Percentiles rank a stretch among this genome's conserved stretches.
Evolutionary conservation across 2,329 filamentous ascomycete genomes (phyloP).

Genomic region (Paecilomyces niveus): DNA sequence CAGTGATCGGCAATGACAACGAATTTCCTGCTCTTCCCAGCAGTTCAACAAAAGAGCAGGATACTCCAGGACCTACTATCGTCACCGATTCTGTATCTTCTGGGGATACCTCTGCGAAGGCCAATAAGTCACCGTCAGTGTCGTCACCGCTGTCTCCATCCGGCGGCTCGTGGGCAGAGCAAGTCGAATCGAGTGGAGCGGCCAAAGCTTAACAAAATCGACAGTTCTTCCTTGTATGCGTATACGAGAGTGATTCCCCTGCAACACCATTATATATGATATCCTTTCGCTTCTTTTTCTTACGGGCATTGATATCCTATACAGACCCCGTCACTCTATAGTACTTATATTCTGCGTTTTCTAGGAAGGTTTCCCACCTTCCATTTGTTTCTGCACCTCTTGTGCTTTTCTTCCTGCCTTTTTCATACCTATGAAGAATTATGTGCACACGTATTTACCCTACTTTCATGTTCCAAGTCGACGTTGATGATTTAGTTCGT

Average conservation of each 20-base stretch:
- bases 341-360: background rate
- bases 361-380: background rate
- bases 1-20: slow-evolving; percentile 20
- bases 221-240: background rate
- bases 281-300: background rate
- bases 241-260: background rate
- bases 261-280: background rate
- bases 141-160: slow-evolving; percentile 7
- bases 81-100: slow-evolving; percentile 15
- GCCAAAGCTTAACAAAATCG: background rate
- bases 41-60: slow-evolving; percentile 14
- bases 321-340: background rate
- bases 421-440: background rate
- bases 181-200: slow-evolving; percentile 7
- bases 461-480: background rate
- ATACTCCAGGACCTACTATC: slow-evolving; percentile 5
- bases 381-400: background rate
- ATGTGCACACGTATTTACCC: background rate
- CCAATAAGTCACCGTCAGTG: slow-evolving; percentile 1
- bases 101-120: background rate
- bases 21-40: slow-evolving; percentile 31
- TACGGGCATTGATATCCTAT: background rate
- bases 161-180: slow-evolving; percentile 12
- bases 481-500: background rate
- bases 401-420: background rate